A percentile compares a stretch with the other conserved stretches of the same genome.
Conservation (phyloP, 441 rosid species). For the Pelargonium exstipulatum region DNA sequence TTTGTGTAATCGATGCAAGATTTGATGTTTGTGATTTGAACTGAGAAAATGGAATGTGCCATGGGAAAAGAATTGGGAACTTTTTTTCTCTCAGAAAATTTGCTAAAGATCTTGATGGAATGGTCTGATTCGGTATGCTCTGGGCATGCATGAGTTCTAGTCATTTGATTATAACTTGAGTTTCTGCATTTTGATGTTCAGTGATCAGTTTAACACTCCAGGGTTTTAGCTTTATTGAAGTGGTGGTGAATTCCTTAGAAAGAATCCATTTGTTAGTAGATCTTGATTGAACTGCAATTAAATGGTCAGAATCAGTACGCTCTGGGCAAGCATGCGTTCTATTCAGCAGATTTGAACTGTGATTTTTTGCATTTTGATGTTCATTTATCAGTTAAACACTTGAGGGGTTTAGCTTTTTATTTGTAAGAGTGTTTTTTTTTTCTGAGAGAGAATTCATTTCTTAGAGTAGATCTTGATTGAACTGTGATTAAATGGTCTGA, state of each 20-base stretch:
- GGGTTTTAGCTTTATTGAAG: background rate
- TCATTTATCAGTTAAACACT: too few relatives aligned
- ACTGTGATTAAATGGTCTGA: too few relatives aligned
- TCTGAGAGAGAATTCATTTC: too few relatives aligned
- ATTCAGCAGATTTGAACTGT: too few relatives aligned
- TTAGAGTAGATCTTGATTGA: too few relatives aligned
- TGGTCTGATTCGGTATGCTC: background rate
- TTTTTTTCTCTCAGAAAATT: background rate
- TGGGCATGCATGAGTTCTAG: too few relatives aligned
- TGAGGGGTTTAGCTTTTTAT: too few relatives aligned
- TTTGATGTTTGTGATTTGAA: background rate
- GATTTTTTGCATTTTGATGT: too few relatives aligned
- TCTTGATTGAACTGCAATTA: too few relatives aligned
- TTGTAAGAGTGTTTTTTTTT: too few relatives aligned
- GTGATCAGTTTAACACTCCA: background rate
- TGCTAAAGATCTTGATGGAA: background rate
- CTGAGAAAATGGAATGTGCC: background rate
- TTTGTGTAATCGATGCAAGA: conserved; percentile 7
- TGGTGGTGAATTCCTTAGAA: background rate
- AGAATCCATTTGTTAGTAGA: background rate
- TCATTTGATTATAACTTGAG: background rate
- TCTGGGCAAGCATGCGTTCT: too few relatives aligned
- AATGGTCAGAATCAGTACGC: too few relatives aligned
- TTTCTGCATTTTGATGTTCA: background rate
- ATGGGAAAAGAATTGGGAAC: background rate